Conservation (phyloP, 2,329 filamentous ascomycete species). For the Acrocalymma vagum region DNA sequence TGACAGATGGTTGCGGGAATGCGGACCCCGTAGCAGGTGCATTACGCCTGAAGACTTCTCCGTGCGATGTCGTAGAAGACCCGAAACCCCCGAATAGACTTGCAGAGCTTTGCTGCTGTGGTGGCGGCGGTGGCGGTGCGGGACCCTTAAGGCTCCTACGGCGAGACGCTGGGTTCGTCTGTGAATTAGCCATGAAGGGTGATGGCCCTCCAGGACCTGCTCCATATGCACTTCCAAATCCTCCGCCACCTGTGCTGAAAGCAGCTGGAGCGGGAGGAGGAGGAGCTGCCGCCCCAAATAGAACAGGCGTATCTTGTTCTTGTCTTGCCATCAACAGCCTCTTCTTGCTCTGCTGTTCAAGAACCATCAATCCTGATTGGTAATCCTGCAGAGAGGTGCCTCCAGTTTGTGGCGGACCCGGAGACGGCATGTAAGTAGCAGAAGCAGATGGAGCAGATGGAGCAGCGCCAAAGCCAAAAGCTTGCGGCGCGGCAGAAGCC, state of each 20-base stretch:
- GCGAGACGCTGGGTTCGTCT: no score
- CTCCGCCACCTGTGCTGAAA: neutral
- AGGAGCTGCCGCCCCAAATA: constrained; percentile 16
- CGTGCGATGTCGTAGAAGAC: no score
- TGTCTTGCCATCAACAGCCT: constrained; percentile 72
- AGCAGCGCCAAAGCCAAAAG: neutral
- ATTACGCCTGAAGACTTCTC: constrained; percentile 1
- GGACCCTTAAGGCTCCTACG: no score
- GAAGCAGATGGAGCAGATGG: neutral
- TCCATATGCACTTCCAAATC: neutral
- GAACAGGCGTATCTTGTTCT: neutral
- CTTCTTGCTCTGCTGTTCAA: constrained; percentile 88
- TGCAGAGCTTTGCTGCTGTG: no score
- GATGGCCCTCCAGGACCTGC: neutral
- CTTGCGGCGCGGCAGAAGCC: neutral
- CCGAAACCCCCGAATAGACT: no score
- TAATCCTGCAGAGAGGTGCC: constrained; percentile 72
- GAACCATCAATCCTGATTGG: constrained; percentile 84
- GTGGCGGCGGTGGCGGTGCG: no score
- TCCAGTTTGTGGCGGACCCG: constrained; percentile 1
- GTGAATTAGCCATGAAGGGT: neutral
- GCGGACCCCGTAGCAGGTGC: neutral
- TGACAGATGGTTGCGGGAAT: constrained; percentile 14
- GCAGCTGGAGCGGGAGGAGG: constrained; percentile 1
- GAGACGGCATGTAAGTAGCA: neutral